phyloP scores from a whole-genome alignment of 257 asterid species.

The Gardenia jasminoides region DNA sequence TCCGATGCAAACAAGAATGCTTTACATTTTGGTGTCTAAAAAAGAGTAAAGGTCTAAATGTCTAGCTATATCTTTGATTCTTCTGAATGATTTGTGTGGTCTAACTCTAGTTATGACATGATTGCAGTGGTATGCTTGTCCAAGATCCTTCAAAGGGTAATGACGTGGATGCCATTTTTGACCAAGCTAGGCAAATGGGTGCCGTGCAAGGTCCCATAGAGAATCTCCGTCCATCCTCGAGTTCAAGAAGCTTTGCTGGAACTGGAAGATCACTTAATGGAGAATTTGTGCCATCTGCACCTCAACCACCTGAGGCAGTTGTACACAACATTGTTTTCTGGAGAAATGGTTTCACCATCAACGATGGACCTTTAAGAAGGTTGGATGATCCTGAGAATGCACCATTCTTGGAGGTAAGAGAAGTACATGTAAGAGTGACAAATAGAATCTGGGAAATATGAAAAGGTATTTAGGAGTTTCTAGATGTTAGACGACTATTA shows the following conservation, averaged over 20 bases:
- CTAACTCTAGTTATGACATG: slow-evolving; percentile 16
- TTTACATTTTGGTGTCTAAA: not conserved
- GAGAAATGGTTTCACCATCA: slow-evolving; percentile 93
- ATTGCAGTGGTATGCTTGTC: slow-evolving; percentile 80
- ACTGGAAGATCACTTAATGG: slow-evolving; percentile 82
- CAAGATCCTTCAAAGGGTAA: slow-evolving; percentile 52
- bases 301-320: slow-evolving; percentile 69
- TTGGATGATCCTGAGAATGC: slow-evolving; percentile 93
- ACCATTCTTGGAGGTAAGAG: slow-evolving; percentile 71
- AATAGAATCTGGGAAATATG: not conserved
- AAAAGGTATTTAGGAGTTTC: not conserved
- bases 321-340: slow-evolving; percentile 90
- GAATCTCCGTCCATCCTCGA: slow-evolving; percentile 60
- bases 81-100: slow-evolving; percentile 7
- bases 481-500: not conserved
- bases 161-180: slow-evolving; percentile 49
- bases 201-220: slow-evolving; percentile 65
- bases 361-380: slow-evolving; percentile 94
- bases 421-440: not conserved
- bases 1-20: not conserved
- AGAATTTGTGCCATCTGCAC: slow-evolving; percentile 50
- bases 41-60: not conserved
- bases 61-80: not conserved
- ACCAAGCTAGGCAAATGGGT: slow-evolving; percentile 63
- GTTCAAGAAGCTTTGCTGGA: slow-evolving; percentile 81